These are phyloP conservation scores for Akanthomyces lecanii DNA, from an alignment of 2,329 filamentous ascomycete genomes.

Conservation along the genomic window DNA sequence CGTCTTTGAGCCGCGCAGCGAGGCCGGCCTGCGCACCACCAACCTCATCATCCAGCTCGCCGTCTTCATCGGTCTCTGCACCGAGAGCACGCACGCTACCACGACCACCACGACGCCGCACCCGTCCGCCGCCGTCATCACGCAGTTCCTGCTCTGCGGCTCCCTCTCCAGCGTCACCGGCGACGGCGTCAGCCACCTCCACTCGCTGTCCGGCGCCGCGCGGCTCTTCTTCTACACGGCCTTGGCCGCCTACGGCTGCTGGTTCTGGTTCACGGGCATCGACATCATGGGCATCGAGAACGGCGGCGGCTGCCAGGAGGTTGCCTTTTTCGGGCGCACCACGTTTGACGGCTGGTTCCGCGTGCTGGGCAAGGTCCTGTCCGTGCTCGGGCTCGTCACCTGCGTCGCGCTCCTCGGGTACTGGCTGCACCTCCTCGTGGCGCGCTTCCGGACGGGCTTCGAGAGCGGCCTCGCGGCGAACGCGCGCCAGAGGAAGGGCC, in stretches of 20 bases:
- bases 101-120: neutral
- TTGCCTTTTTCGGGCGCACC: constrained; percentile 22
- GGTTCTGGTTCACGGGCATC: constrained; percentile 25
- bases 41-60: constrained; percentile 29
- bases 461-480: constrained; percentile 11
- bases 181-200: constrained; percentile 23
- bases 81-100: constrained; percentile 19
- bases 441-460: constrained; percentile 19
- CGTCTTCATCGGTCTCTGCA: constrained; percentile 28
- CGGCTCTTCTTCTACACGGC: constrained; percentile 23
- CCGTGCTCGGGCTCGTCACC: constrained; percentile 19
- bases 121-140: constrained; percentile 23
- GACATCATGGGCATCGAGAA: constrained; percentile 18
- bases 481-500: neutral
- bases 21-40: constrained; percentile 24
- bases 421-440: constrained; percentile 10
- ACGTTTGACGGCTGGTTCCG: constrained; percentile 22
- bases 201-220: constrained; percentile 22
- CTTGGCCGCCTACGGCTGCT: constrained; percentile 23
- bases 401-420: constrained; percentile 16
- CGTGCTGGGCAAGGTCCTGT: constrained; percentile 19
- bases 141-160: constrained; percentile 25
- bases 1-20: constrained; percentile 23
- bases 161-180: constrained; percentile 25
- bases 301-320: neutral